These are phyloP conservation scores for Hypoxylon rickii DNA, from an alignment of 495 filamentous ascomycete genomes.

Conservation along the genomic window DNA sequence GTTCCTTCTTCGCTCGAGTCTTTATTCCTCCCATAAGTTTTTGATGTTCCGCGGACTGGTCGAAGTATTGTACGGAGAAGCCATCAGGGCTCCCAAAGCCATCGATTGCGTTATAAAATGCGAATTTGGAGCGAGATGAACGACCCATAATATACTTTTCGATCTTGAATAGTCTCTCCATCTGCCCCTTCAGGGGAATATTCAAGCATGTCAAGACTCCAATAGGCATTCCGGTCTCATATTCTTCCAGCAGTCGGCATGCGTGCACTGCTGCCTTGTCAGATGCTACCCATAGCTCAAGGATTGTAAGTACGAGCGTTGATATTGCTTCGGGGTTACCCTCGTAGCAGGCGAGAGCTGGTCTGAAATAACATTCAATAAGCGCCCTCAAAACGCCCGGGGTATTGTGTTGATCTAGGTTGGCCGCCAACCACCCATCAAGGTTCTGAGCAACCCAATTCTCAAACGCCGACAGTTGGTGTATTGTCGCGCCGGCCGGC, in stretches of 20 bases:
- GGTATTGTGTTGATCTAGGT: not conserved
- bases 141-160: conserved; percentile 56
- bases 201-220: conserved; percentile 54
- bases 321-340: conserved; percentile 58
- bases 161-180: conserved; percentile 52
- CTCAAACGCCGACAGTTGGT: conserved; percentile 5
- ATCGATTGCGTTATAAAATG: conserved; percentile 39
- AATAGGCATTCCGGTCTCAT: conserved; percentile 52
- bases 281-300: conserved; percentile 67
- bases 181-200: conserved; percentile 52
- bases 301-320: conserved; percentile 60
- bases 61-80: conserved; percentile 62
- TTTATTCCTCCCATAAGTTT: conserved; percentile 46
- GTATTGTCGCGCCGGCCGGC: no score
- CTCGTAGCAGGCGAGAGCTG: conserved; percentile 40
- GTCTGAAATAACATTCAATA: conserved; percentile 29
- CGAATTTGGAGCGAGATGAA: conserved; percentile 15
- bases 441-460: conserved; percentile 27
- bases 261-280: conserved; percentile 55
- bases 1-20: conserved; percentile 33
- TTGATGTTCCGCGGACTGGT: conserved; percentile 52
- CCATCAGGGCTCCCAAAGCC: conserved; percentile 32
- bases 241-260: conserved; percentile 53
- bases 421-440: not conserved
- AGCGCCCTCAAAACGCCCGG: conserved; percentile 15